Conservation (phyloP, 169 alveolate genomes). For the Besnoitia besnoiti region DNA sequence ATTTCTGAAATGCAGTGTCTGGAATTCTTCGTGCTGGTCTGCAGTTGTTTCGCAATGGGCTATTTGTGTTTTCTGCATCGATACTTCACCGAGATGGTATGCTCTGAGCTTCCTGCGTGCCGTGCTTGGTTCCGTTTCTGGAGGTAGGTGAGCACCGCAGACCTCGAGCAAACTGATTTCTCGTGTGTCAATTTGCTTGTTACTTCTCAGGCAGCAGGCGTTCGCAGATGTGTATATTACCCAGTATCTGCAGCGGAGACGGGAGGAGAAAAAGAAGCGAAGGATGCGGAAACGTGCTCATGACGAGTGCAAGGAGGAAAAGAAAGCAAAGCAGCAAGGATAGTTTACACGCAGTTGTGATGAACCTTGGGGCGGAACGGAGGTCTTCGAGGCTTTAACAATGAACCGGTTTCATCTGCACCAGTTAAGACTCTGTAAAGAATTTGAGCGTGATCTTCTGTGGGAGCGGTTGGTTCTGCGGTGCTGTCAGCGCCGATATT, state of each 20-base stretch:
- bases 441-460: too few relatives aligned
- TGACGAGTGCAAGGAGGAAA: not conserved
- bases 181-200: not conserved
- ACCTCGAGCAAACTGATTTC: not conserved
- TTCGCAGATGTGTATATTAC: conserved; percentile 20
- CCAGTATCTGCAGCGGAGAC: conserved; percentile 18
- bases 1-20: too few relatives aligned
- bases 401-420: too few relatives aligned
- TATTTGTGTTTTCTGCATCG: too few relatives aligned
- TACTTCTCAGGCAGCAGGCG: not conserved
- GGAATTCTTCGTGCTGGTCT: too few relatives aligned
- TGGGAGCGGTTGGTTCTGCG: too few relatives aligned
- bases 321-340: not conserved
- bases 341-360: not conserved
- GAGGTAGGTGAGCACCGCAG: not conserved
- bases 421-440: too few relatives aligned
- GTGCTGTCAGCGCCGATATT: too few relatives aligned
- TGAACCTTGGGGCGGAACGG: not conserved
- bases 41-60: too few relatives aligned
- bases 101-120: too few relatives aligned
- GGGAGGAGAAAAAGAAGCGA: not conserved
- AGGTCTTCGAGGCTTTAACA: too few relatives aligned
- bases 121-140: not conserved
- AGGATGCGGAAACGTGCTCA: not conserved
- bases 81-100: too few relatives aligned